Percentiles rank a stretch among this genome's conserved stretches.
These are phyloP conservation scores for Adansonia grandidieri DNA, from an alignment of 441 rosid species.

Conservation along the genomic window DNA sequence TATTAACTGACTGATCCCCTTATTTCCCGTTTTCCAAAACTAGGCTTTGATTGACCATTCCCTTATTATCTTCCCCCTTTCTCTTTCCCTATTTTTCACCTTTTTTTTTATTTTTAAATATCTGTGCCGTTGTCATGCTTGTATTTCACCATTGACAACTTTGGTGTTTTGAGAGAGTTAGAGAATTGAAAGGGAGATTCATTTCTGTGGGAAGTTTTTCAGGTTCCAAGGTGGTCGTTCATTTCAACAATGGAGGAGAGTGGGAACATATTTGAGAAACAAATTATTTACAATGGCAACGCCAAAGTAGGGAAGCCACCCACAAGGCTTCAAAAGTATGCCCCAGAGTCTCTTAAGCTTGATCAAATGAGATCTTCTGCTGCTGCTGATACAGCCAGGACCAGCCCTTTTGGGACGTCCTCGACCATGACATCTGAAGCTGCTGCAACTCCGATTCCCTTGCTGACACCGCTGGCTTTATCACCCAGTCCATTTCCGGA, in stretches of 20 bases:
- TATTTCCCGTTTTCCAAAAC: constrained; percentile 14
- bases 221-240: not conserved
- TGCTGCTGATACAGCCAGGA: not conserved
- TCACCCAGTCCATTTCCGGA: constrained; percentile 34
- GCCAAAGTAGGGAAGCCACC: constrained; percentile 44
- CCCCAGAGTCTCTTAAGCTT: constrained; percentile 52
- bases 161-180: not conserved
- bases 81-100: not conserved
- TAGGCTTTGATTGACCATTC: not conserved
- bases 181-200: not conserved
- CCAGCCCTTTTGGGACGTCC: constrained; percentile 8
- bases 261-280: constrained; percentile 35
- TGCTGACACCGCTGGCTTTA: constrained; percentile 57
- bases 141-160: not conserved
- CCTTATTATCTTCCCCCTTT: not conserved
- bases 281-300: constrained; percentile 24
- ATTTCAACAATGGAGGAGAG: constrained; percentile 39
- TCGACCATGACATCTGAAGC: not conserved
- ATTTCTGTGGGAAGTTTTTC: not conserved
- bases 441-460: constrained; percentile 68
- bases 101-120: not conserved
- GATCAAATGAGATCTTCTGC: constrained; percentile 11
- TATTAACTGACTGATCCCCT: constrained; percentile 30
- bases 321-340: constrained; percentile 62
- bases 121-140: not conserved